Evolutionary conservation across 108 stramenopile genomes (phyloP).

Genomic region (Epipyxis sp.): DNA sequence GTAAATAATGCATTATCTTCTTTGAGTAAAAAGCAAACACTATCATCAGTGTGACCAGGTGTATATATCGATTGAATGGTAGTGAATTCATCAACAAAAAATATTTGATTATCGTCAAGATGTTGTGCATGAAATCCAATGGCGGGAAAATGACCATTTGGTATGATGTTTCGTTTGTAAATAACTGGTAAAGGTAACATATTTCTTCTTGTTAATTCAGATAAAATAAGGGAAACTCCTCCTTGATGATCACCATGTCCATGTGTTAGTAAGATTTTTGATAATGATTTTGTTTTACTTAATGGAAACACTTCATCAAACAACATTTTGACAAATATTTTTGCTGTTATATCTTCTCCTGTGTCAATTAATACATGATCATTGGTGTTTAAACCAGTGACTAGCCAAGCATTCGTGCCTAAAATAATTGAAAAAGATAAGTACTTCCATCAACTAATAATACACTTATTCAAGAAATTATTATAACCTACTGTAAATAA

Average conservation of each 20-base stretch:
- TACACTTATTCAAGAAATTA: too few relatives aligned
- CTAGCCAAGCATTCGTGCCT: slow-evolving; percentile 18
- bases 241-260: slow-evolving; percentile 42
- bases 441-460: too few relatives aligned
- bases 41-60: slow-evolving; percentile 46
- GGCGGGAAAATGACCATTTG: neutral
- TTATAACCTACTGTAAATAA: too few relatives aligned
- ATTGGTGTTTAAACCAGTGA: neutral
- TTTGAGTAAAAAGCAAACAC: slow-evolving; percentile 41
- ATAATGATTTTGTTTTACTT: neutral
- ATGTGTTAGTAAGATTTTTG: slow-evolving; percentile 35
- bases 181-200: slow-evolving; percentile 11
- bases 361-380: neutral
- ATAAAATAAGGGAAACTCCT: slow-evolving; percentile 13
- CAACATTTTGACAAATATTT: neutral
- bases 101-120: slow-evolving; percentile 21
- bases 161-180: slow-evolving; percentile 9
- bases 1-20: slow-evolving; percentile 47
- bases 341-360: neutral
- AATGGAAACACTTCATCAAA: slow-evolving; percentile 8
- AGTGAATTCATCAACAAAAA: neutral
- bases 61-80: slow-evolving; percentile 35
- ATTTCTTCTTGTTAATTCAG: neutral
- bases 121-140: neutral
- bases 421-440: too few relatives aligned